These are phyloP conservation scores for Paecilomyces variotii DNA, from an alignment of 2,329 filamentous ascomycete genomes.

Conservation along the genomic window DNA sequence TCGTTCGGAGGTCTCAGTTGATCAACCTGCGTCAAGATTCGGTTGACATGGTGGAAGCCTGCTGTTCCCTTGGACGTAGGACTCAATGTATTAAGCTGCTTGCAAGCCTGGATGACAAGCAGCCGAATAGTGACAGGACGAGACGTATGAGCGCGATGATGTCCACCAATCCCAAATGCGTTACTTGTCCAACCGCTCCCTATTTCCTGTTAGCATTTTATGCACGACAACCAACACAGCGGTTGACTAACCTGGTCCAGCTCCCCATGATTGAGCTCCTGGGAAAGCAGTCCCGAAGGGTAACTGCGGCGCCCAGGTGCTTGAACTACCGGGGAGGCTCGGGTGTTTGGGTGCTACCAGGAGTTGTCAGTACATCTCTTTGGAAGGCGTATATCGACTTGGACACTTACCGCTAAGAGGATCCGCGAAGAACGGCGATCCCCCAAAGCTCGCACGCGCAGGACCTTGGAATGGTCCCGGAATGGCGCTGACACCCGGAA, in stretches of 20 bases:
- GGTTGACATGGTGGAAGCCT: slow-evolving; percentile 62
- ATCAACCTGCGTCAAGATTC: slow-evolving; percentile 57
- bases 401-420: slow-evolving; percentile 31
- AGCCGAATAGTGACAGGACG: slow-evolving; percentile 62
- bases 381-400: not conserved
- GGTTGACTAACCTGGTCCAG: slow-evolving; percentile 24
- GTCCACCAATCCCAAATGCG: slow-evolving; percentile 42
- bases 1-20: slow-evolving; percentile 55
- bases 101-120: slow-evolving; percentile 71
- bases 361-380: slow-evolving; percentile 4
- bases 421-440: slow-evolving; percentile 35
- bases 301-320: slow-evolving; percentile 27
- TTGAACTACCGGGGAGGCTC: slow-evolving; percentile 24
- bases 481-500: slow-evolving; percentile 44
- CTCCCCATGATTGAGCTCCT: slow-evolving; percentile 30
- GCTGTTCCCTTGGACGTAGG: slow-evolving; percentile 37
- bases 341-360: slow-evolving; percentile 23
- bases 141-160: slow-evolving; percentile 48
- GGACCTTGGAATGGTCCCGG: slow-evolving; percentile 41
- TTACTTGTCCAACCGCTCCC: slow-evolving; percentile 40
- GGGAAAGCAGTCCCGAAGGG: slow-evolving; percentile 34
- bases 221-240: not conserved
- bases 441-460: slow-evolving; percentile 35
- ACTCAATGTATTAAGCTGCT: slow-evolving; percentile 45
- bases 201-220: slow-evolving; percentile 14